These are phyloP conservation scores for Urtica urens DNA, from an alignment of 306 rosid genomes.

Conservation along the genomic window DNA sequence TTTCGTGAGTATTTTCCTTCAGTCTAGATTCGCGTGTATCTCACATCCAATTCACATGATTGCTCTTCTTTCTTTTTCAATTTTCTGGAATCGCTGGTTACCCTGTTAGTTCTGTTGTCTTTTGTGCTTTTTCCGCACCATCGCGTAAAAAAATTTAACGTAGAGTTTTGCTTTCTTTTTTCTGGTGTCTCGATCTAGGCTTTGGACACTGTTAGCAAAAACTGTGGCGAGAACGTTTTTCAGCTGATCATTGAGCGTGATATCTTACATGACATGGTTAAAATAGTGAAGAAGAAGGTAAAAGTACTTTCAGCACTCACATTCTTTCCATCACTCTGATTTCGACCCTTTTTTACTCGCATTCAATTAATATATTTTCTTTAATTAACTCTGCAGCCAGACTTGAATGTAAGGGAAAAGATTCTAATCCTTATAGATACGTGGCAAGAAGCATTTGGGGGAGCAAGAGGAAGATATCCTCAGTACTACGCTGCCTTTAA, in stretches of 20 bases:
- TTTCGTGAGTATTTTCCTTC: conserved; percentile 51
- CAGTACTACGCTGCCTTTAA: conserved; percentile 80
- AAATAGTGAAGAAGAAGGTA: conserved; percentile 97
- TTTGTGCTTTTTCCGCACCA: no score
- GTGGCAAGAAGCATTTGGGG: conserved; percentile 99
- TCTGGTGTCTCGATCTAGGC: conserved; percentile 40
- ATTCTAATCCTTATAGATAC: conserved; percentile 69
- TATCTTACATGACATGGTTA: conserved; percentile 87
- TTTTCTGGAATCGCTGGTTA: background rate
- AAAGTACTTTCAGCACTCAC: background rate
- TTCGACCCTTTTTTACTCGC: background rate
- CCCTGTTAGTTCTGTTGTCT: background rate
- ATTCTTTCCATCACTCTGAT: background rate
- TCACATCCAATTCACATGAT: no score
- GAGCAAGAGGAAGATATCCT: conserved; percentile 65
- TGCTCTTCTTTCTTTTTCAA: no score
- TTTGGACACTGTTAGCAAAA: conserved; percentile 85
- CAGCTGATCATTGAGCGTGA: conserved; percentile 83
- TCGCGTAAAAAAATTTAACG: conserved; percentile 9
- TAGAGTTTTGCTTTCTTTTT: conserved; percentile 9
- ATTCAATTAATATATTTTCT: background rate
- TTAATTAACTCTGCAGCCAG: conserved; percentile 65
- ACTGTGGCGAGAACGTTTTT: conserved; percentile 81
- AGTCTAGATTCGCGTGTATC: background rate
- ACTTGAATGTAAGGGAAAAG: conserved; percentile 83